A percentile compares a stretch with the other conserved stretches of the same genome.
phyloP scores from a whole-genome alignment of 2,329 filamentous ascomycete species.

The Fragosphaeria purpurea region DNA sequence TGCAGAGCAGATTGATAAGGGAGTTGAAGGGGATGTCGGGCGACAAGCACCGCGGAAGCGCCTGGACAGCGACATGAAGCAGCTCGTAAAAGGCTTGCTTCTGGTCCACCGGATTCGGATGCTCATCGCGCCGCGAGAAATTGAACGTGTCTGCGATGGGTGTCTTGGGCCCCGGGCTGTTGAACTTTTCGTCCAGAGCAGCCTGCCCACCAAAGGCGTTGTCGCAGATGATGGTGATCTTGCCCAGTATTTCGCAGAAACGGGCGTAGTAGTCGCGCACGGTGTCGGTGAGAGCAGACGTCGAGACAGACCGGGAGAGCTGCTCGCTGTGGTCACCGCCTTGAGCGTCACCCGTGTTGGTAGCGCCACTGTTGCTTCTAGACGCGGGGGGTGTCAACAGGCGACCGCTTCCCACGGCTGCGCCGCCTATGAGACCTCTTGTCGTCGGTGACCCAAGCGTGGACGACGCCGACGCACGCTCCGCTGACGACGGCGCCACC shows the following conservation, averaged over 20 bases:
- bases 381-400: background rate
- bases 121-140: constrained; percentile 75
- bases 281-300: constrained; percentile 58
- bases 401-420: background rate
- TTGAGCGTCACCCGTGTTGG: background rate
- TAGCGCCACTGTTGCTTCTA: background rate
- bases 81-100: constrained; percentile 94
- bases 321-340: constrained; percentile 45
- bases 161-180: constrained; percentile 77
- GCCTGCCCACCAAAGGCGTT: constrained; percentile 96
- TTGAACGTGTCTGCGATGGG: constrained; percentile 92
- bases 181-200: constrained; percentile 90
- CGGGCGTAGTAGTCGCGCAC: constrained; percentile 77
- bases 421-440: background rate
- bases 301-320: constrained; percentile 55
- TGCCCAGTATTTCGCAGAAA: constrained; percentile 91
- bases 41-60: constrained; percentile 85
- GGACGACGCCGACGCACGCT: constrained; percentile 40
- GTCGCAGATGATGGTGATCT: constrained; percentile 93
- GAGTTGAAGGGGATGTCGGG: constrained; percentile 87
- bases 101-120: constrained; percentile 61
- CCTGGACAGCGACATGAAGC: constrained; percentile 89
- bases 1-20: constrained; percentile 88
- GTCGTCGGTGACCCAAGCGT: constrained; percentile 30
- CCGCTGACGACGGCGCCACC: constrained; percentile 24